Evolutionary conservation across 495 filamentous ascomycete genomes (phyloP).

Genomic region (Cryomyces minteri): DNA sequence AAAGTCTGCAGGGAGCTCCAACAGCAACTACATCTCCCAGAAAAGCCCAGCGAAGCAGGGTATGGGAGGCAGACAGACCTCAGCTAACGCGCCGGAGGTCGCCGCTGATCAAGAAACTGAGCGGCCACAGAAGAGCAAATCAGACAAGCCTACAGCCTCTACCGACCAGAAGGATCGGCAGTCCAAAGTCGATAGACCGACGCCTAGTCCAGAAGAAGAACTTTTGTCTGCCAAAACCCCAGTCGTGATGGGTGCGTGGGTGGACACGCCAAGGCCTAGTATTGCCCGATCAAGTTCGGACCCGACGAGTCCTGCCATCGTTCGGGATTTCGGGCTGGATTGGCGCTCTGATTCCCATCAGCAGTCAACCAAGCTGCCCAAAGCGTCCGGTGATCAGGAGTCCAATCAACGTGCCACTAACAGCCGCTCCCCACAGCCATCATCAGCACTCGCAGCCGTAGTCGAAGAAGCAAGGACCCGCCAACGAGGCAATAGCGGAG

Average conservation of each 20-base stretch:
- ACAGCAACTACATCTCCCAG: too few relatives aligned
- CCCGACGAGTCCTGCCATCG: not conserved
- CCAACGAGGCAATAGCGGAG: not conserved
- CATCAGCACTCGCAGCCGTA: conserved; percentile 26
- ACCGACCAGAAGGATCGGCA: too few relatives aligned
- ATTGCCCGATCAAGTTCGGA: not conserved
- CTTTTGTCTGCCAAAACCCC: conserved; percentile 19
- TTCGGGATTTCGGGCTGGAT: not conserved
- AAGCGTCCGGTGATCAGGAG: not conserved
- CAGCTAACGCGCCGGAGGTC: too few relatives aligned
- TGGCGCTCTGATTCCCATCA: too few relatives aligned
- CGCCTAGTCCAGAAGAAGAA: not conserved
- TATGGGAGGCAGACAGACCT: too few relatives aligned
- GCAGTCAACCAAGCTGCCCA: too few relatives aligned
- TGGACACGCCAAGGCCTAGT: conserved; percentile 20
- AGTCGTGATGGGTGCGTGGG: conserved; percentile 27
- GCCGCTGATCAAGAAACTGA: too few relatives aligned
- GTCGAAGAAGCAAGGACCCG: conserved; percentile 29
- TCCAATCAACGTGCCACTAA: not conserved
- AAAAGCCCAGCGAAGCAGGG: too few relatives aligned
- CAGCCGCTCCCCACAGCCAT: not conserved
- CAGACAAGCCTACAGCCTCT: too few relatives aligned
- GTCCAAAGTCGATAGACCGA: too few relatives aligned
- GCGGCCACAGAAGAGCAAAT: too few relatives aligned
- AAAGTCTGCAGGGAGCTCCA: too few relatives aligned